A percentile compares a stretch with the other conserved stretches of the same genome.
phyloP scores from a whole-genome alignment of 2,329 filamentous ascomycete genomes.

The Thielaviopsis cerberus region DNA sequence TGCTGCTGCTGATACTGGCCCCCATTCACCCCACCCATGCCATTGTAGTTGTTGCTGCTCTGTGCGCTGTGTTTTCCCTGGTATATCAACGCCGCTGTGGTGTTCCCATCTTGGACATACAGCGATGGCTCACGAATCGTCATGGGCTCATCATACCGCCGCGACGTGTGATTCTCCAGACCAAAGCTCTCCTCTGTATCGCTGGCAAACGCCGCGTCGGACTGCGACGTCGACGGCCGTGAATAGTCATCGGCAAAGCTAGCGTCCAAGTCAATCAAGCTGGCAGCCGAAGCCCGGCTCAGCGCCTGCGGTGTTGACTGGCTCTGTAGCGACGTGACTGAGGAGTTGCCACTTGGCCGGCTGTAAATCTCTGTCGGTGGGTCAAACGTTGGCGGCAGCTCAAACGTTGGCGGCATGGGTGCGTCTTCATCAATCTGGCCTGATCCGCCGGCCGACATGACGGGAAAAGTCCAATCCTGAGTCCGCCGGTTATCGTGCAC shows the following conservation, averaged over 20 bases:
- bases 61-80: not conserved
- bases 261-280: slow-evolving; percentile 21
- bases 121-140: slow-evolving; percentile 7
- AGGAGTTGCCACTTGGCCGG: slow-evolving; percentile 3
- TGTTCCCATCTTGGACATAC: slow-evolving; percentile 7
- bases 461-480: slow-evolving; percentile 32
- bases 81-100: slow-evolving; percentile 1
- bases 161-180: slow-evolving; percentile 12
- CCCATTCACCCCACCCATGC: not conserved
- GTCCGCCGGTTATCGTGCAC: slow-evolving; percentile 19
- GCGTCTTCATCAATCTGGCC: slow-evolving; percentile 8
- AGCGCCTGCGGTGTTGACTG: slow-evolving; percentile 9
- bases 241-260: slow-evolving; percentile 12
- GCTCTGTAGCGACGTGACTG: not conserved
- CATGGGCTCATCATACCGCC: slow-evolving; percentile 4
- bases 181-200: slow-evolving; percentile 13
- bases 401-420: not conserved
- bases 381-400: not conserved
- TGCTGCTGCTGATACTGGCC: not conserved
- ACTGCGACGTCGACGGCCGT: slow-evolving; percentile 12
- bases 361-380: slow-evolving; percentile 9
- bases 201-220: slow-evolving; percentile 12
- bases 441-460: slow-evolving; percentile 4
- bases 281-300: slow-evolving; percentile 20
- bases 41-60: not conserved